Evolutionary conservation across 2,329 filamentous ascomycete species (phyloP), one percentile per base, ranked within the genome.

Genomic region (Trichophyton rubrum): DNA sequence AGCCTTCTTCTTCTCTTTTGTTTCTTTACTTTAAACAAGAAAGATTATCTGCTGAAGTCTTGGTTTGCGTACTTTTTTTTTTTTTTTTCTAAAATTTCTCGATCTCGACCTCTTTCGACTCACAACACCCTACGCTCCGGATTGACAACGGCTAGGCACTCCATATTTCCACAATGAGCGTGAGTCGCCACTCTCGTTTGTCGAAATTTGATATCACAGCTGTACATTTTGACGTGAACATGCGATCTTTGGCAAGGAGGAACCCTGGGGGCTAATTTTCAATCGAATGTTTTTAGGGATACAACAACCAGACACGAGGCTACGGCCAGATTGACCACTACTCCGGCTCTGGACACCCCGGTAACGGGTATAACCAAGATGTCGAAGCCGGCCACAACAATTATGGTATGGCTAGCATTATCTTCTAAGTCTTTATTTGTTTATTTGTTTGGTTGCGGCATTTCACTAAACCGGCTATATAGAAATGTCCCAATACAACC

Each of bases 321-420:
- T 82, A 81, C 69, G 79, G 77, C 69, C 77, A 80, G 64, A 82
- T 79, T 69, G 81, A 82, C 70, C 81, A 81, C 57, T 83, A 82
- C 67, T 71, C 71, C 60, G 65, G 68, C 67, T 70, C 71, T 59
- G 65, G 68, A 62, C 67, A 70, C 62, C 71, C 59, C 61, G 70
- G 71, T 63, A 67, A 66, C 40, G 67, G 69, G 62, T 69, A 66
- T 33, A 65, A 69, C 61, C 69, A 73, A 55, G 68, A 68, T 61
- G 64, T 65, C 61, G 68, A 67, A 62, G 68, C 49, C 15, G 49
- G 71, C 63, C 66, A 65, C 60, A 67, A 71, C 59, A 66, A 66
- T 53, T 66, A 66, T 61, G 67, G 65, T 59, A 65, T 69, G 62
- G 67, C 72, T 41, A 40, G 11, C 27, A 15, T 30, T 53, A 9